Conservation (phyloP, 1,139 yeast species). For the Blastobotrys buckinghamii region DNA sequence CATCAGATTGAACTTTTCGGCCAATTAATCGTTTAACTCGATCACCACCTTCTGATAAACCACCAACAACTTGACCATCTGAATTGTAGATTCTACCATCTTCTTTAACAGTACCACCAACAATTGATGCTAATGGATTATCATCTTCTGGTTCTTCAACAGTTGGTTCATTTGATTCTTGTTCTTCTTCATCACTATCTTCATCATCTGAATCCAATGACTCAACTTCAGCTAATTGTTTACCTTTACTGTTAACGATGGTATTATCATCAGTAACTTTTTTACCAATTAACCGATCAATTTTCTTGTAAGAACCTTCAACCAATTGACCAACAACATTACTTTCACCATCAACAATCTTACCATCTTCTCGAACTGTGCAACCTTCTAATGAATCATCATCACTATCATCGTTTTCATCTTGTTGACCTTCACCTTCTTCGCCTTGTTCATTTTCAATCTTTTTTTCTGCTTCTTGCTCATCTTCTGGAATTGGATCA, state of each 20-base stretch:
- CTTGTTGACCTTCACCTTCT: slow-evolving; percentile 5
- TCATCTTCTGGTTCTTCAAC: neutral
- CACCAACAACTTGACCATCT: neutral
- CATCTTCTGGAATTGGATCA: slow-evolving; percentile 27
- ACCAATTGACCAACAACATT: slow-evolving; percentile 3
- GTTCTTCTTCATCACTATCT: neutral
- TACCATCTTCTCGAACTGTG: slow-evolving; percentile 15
- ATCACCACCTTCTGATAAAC: neutral
- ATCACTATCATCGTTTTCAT: slow-evolving; percentile 19
- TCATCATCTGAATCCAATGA: neutral
- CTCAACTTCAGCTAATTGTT: neutral
- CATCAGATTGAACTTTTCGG: slow-evolving; percentile 5
- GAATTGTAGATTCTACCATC: neutral
- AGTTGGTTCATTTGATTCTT: neutral
- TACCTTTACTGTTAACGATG: neutral
- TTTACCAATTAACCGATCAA: slow-evolving; percentile 1
- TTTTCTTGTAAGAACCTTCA: slow-evolving; percentile 1
- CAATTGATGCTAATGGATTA: neutral
- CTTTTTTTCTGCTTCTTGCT: slow-evolving; percentile 18
- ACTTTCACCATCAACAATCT: neutral
- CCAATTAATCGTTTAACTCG: slow-evolving; percentile 5
- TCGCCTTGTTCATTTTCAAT: neutral
- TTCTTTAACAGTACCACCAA: neutral
- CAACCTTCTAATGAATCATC: slow-evolving; percentile 23
- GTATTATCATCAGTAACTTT: neutral